Percentiles rank a stretch among this genome's conserved stretches.
These are phyloP conservation scores for Hemisphaericaspora subhashii DNA, from an alignment of 1,139 yeast genomes.

Conservation along the genomic window DNA sequence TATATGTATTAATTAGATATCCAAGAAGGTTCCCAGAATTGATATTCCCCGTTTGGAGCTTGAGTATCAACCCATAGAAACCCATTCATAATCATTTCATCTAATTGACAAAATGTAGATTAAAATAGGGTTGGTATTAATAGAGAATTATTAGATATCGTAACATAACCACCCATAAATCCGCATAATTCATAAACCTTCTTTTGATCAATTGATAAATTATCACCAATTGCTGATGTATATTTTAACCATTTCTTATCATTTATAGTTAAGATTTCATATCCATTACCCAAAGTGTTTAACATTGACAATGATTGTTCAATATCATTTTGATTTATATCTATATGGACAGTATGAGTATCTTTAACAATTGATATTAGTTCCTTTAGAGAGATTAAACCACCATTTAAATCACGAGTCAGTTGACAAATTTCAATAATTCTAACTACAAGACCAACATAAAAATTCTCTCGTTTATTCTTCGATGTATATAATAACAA, in stretches of 20 bases:
- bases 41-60: conserved; percentile 44
- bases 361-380: conserved; percentile 34
- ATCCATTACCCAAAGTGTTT: conserved; percentile 37
- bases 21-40: conserved; percentile 66
- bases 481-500: conserved; percentile 31
- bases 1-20: conserved; percentile 20
- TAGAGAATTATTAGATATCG: too few relatives aligned
- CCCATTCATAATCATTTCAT: conserved; percentile 80
- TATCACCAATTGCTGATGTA: conserved; percentile 27
- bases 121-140: too few relatives aligned
- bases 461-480: conserved; percentile 47
- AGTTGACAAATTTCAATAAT: conserved; percentile 73
- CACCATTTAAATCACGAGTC: conserved; percentile 76
- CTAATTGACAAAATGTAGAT: too few relatives aligned
- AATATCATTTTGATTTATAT: conserved; percentile 21
- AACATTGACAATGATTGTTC: conserved; percentile 21
- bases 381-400: conserved; percentile 67
- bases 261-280: conserved; percentile 32
- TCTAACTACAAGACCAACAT: conserved; percentile 66
- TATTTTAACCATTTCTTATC: conserved; percentile 44
- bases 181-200: conserved; percentile 73
- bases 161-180: conserved; percentile 63
- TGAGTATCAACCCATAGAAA: conserved; percentile 80
- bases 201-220: conserved; percentile 59
- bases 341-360: conserved; percentile 18